Percentiles rank a stretch among this genome's conserved stretches.
phyloP scores from a whole-genome alignment of 345 rosid genomes.

The Heritiera fomes region DNA sequence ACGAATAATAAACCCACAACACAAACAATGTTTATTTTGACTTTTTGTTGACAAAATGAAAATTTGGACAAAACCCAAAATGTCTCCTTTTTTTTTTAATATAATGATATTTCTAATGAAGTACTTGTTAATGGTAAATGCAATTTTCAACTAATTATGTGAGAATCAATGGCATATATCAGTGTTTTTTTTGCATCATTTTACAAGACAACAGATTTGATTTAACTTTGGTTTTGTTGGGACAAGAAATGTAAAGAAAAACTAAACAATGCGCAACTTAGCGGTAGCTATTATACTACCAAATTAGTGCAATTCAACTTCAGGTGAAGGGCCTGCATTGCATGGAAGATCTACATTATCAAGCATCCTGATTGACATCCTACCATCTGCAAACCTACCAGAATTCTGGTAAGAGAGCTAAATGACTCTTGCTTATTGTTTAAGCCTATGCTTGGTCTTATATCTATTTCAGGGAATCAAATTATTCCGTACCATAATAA shows the following conservation, averaged over 20 bases:
- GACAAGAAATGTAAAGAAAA: neutral
- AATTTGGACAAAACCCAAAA: neutral
- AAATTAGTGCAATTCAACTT: neutral
- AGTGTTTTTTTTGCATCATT: too few species aligned
- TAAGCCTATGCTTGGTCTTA: neutral
- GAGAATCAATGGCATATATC: neutral
- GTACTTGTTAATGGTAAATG: too few species aligned
- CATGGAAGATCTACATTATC: neutral
- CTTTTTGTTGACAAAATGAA: neutral
- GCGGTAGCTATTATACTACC: neutral
- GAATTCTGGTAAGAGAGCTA: neutral
- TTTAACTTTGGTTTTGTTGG: too few species aligned
- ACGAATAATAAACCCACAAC: too few species aligned
- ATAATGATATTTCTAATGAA: too few species aligned
- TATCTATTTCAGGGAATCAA: neutral
- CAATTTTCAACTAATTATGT: neutral
- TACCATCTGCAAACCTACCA: neutral
- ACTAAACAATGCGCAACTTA: neutral
- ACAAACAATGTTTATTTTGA: neutral
- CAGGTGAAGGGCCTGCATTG: neutral
- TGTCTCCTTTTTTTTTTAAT: too few species aligned
- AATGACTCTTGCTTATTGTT: neutral
- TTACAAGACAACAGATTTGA: neutral
- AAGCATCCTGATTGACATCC: neutral
- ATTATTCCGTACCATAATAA: neutral